Percentiles rank a stretch among this genome's conserved stretches.
These are phyloP conservation scores for Yarrowia galli DNA, from an alignment of 1,139 yeast genomes.

Conservation along the genomic window DNA sequence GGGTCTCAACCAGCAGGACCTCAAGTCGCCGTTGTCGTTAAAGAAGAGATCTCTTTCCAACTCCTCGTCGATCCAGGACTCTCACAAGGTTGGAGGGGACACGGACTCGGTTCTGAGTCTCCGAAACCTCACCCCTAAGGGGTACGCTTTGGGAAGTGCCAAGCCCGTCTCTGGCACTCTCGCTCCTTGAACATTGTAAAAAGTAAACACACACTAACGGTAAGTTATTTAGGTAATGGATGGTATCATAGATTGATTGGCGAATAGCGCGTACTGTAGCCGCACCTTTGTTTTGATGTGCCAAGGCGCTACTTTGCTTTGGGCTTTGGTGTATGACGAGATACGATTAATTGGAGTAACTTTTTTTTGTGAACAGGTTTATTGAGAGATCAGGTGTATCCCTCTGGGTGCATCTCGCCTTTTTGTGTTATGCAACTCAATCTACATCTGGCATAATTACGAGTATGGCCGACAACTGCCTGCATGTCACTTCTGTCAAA, in stretches of 20 bases:
- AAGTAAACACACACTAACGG: not conserved
- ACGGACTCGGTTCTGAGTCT: constrained; percentile 22
- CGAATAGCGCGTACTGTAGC: no score
- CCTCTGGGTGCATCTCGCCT: no score
- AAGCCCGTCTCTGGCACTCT: constrained; percentile 25
- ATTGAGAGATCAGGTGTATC: no score
- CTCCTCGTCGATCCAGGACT: constrained; percentile 35
- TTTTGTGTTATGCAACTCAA: no score
- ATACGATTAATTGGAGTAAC: no score
- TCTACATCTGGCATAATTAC: no score
- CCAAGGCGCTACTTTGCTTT: no score
- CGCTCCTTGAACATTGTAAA: constrained; percentile 3
- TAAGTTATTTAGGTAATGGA: not conserved
- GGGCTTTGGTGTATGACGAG: no score
- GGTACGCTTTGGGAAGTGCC: constrained; percentile 23
- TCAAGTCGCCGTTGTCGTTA: constrained; percentile 24
- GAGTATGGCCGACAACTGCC: no score
- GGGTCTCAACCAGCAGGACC: constrained; percentile 8
- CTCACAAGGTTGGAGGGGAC: constrained; percentile 26
- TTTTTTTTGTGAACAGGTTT: no score
- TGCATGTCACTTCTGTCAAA: no score
- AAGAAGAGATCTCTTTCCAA: constrained; percentile 22
- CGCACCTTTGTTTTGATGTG: no score
- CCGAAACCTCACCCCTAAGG: constrained; percentile 24
- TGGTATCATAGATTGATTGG: not conserved